Evolutionary conservation across 139 green algal genomes (phyloP).

Genomic region (Chlorella vulgaris): DNA sequence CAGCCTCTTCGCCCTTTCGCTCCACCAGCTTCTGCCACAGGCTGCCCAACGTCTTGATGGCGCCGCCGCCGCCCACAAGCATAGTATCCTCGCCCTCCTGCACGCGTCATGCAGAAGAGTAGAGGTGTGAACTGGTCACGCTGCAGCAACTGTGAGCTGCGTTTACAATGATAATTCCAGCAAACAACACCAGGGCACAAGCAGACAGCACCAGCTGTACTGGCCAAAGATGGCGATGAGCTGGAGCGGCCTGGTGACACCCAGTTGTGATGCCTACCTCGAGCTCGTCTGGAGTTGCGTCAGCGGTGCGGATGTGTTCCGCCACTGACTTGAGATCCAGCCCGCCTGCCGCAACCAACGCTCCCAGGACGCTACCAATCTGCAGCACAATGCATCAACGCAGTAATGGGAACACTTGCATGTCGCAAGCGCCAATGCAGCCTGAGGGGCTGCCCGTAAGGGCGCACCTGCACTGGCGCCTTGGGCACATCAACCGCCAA

Average conservation of each 20-base stretch:
- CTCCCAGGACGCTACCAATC: conserved; percentile 43
- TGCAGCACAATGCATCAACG: conserved; percentile 3
- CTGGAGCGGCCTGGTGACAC: no score
- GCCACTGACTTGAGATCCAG: conserved; percentile 36
- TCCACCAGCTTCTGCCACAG: conserved; percentile 28
- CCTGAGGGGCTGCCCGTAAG: no score
- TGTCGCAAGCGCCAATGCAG: no score
- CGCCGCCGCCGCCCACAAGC: conserved; percentile 46
- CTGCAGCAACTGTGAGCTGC: no score
- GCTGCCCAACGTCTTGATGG: conserved; percentile 30
- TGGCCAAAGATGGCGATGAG: no score
- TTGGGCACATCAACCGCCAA: conserved; percentile 48
- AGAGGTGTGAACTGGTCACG: neutral
- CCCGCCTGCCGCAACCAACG: conserved; percentile 32
- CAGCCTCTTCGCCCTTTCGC: conserved; percentile 29
- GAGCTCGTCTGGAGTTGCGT: conserved; percentile 31
- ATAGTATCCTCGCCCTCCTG: conserved; percentile 47
- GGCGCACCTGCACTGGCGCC: conserved; percentile 43
- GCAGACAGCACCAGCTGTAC: no score
- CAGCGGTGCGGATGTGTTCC: conserved; percentile 39
- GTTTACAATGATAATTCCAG: neutral
- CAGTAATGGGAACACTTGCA: no score
- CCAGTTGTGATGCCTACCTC: no score
- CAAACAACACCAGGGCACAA: neutral
- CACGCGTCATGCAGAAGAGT: neutral